phyloP scores from a whole-genome alignment of 108 stramenopile species.

The Cylindrotheca closterium region DNA sequence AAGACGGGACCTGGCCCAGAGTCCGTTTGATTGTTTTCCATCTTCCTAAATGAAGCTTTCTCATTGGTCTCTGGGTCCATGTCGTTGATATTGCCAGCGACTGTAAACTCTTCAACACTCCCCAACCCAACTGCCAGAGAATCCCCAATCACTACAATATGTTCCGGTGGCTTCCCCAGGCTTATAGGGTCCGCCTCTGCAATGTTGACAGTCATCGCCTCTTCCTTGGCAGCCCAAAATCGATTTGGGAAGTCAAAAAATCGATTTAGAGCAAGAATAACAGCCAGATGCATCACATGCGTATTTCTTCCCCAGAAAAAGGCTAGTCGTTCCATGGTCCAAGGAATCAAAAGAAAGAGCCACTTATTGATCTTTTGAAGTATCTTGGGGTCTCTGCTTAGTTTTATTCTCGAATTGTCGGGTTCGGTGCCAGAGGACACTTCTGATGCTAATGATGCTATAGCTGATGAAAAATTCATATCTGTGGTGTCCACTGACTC shows the following conservation, averaged over 20 bases:
- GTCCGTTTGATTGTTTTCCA: slow-evolving; percentile 37
- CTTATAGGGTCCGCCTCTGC: background rate
- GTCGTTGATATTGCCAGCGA: too few relatives aligned
- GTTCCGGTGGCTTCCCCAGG: slow-evolving; percentile 17
- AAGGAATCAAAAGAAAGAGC: slow-evolving; percentile 53
- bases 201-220: background rate
- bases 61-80: slow-evolving; percentile 54
- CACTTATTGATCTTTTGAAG: slow-evolving; percentile 48
- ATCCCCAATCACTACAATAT: slow-evolving; percentile 64
- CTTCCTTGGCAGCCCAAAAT: slow-evolving; percentile 15
- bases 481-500: background rate
- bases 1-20: slow-evolving; percentile 51
- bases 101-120: slow-evolving; percentile 22
- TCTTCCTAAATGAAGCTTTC: slow-evolving; percentile 27
- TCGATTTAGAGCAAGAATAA: slow-evolving; percentile 41
- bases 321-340: slow-evolving; percentile 36
- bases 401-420: background rate
- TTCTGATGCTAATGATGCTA: background rate
- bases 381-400: slow-evolving; percentile 16
- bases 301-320: slow-evolving; percentile 40
- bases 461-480: background rate
- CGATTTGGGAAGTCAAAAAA: slow-evolving; percentile 41
- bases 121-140: slow-evolving; percentile 65
- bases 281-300: slow-evolving; percentile 58
- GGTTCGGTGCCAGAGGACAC: background rate